A percentile compares a stretch with the other conserved stretches of the same genome.
Evolutionary conservation across 768 basidiomycete genomes (phyloP).

Genomic region (Auricularia sp.): DNA sequence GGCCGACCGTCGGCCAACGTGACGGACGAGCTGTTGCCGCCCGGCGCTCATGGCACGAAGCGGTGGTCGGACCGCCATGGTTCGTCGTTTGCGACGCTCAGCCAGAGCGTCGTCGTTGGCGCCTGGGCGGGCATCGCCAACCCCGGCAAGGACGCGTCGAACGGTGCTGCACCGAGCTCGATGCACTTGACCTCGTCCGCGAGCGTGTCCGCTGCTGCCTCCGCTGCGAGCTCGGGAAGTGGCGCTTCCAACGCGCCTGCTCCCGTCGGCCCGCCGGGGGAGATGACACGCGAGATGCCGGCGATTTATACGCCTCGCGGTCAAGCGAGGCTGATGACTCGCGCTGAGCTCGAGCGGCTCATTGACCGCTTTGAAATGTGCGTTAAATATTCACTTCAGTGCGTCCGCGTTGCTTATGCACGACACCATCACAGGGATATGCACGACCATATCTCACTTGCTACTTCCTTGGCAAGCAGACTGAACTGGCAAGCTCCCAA

Average conservation of each 20-base stretch:
- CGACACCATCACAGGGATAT: conserved; percentile 40
- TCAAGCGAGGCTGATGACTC: conserved; percentile 28
- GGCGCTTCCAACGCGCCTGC: neutral
- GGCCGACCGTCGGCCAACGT: neutral
- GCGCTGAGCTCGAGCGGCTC: conserved; percentile 53
- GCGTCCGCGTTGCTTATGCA: conserved; percentile 5
- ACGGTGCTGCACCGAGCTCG: neutral
- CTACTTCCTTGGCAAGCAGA: conserved; percentile 33
- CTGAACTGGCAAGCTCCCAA: conserved; percentile 39
- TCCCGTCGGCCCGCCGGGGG: conserved; percentile 1
- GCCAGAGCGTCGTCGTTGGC: neutral
- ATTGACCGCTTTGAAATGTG: conserved; percentile 52
- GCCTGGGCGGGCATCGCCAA: neutral
- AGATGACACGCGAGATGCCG: conserved; percentile 4
- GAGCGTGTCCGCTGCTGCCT: neutral
- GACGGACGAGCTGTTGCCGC: neutral
- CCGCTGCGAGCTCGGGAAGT: neutral
- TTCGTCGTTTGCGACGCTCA: neutral
- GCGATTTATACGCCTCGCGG: conserved; percentile 1
- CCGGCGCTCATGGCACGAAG: conserved; percentile 4
- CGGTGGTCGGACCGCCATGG: conserved; percentile 1
- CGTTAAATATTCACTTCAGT: conserved; percentile 13
- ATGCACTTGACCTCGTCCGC: neutral
- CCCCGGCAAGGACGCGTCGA: neutral
- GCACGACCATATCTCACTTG: conserved; percentile 45